Percentiles rank a stretch among this genome's conserved stretches.
Conservation (phyloP, 148 eudicot genomes). For the Cornus kousa region DNA sequence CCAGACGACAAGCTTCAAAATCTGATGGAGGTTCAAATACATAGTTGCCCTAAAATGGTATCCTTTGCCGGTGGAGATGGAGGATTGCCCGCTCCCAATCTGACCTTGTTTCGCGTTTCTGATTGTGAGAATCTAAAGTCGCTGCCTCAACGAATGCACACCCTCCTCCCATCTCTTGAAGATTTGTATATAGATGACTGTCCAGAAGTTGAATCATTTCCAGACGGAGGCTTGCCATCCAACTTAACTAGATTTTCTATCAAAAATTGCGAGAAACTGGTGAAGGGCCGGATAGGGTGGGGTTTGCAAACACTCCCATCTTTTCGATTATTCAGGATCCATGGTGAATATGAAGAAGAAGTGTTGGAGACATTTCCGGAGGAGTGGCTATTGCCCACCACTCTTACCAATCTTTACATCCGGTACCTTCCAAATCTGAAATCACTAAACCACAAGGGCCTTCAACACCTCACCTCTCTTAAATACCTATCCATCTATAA, state of each 20-base stretch:
- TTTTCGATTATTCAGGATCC: background rate
- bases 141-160: background rate
- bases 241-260: background rate
- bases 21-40: no score
- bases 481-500: no score
- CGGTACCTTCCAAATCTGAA: no score
- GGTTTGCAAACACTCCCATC: background rate
- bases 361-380: background rate
- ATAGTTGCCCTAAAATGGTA: no score
- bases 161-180: background rate
- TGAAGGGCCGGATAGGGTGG: background rate
- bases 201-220: conserved; percentile 4
- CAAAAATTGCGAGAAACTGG: background rate
- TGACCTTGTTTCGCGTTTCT: no score
- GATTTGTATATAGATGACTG: background rate
- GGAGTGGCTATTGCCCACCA: background rate
- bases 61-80: no score
- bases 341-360: background rate
- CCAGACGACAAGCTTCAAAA: no score
- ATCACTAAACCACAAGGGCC: no score
- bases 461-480: no score
- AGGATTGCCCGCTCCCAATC: no score
- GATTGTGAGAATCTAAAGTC: no score
- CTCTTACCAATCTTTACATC: no score
- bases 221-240: background rate